These are phyloP conservation scores for Arabis alpina DNA, from an alignment of 345 rosid species.

Conservation along the genomic window DNA sequence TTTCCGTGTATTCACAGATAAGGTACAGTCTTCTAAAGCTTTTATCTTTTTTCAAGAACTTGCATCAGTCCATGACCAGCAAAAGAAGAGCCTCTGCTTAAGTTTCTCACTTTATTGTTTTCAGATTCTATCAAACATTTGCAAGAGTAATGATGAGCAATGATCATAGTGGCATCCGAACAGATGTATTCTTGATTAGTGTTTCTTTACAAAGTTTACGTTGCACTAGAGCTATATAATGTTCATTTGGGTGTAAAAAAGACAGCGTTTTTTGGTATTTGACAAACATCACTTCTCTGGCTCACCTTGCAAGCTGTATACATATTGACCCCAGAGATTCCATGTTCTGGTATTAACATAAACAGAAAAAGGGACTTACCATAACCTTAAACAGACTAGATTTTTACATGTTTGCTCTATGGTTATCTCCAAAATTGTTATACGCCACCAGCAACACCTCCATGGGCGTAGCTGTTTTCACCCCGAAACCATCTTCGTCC, in stretches of 20 bases:
- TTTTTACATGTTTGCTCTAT: too few species aligned
- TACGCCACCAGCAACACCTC: too few species aligned
- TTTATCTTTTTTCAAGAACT: neutral
- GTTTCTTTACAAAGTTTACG: neutral
- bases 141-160: slow-evolving; percentile 25
- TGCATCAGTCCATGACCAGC: slow-evolving; percentile 9
- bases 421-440: too few species aligned
- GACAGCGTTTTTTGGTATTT: neutral
- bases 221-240: neutral
- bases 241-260: slow-evolving; percentile 12
- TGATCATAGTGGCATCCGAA: neutral
- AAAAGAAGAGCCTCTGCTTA: slow-evolving; percentile 16
- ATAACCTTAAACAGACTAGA: too few species aligned
- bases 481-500: too few species aligned
- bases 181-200: slow-evolving; percentile 4
- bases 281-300: too few species aligned
- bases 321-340: too few species aligned
- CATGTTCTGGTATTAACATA: too few species aligned
- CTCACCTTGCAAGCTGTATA: too few species aligned
- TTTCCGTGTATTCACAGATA: slow-evolving; percentile 38
- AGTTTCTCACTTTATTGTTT: slow-evolving; percentile 24
- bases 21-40: slow-evolving; percentile 23
- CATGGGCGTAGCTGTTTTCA: too few species aligned
- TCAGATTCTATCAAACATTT: slow-evolving; percentile 37
- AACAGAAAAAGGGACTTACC: too few species aligned